Conservation (phyloP, 2,329 filamentous ascomycete species). For the Monosporascus sp. region DNA sequence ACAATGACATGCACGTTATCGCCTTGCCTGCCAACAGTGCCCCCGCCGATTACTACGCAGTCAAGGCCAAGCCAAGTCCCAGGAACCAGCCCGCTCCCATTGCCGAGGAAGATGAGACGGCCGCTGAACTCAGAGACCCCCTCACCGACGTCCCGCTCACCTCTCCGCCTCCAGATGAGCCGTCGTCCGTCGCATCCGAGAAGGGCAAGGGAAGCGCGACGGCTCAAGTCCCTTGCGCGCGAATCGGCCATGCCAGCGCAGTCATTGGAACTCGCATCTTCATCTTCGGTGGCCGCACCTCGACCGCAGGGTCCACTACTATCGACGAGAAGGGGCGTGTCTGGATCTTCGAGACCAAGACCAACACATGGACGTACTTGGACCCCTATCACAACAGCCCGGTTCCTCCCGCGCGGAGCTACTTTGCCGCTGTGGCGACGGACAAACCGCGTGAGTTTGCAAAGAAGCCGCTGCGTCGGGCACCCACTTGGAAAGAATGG, state of each 20-base stretch:
- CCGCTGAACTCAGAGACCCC: constrained; percentile 28
- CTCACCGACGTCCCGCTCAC: constrained; percentile 39
- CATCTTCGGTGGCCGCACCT: constrained; percentile 74
- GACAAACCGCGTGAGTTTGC: constrained; percentile 50
- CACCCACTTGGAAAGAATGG: constrained; percentile 50
- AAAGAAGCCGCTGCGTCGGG: constrained; percentile 28
- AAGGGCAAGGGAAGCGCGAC: constrained; percentile 36
- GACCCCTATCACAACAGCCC: constrained; percentile 47
- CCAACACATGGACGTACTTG: constrained; percentile 60
- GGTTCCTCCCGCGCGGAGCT: constrained; percentile 62
- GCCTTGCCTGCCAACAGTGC: constrained; percentile 54
- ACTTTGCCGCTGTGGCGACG: constrained; percentile 58
- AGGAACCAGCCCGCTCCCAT: constrained; percentile 19
- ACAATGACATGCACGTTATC: constrained; percentile 67
- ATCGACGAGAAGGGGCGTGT: constrained; percentile 70
- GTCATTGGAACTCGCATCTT: constrained; percentile 68
- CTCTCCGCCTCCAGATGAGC: constrained; percentile 20
- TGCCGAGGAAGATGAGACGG: constrained; percentile 24
- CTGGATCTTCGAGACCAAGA: constrained; percentile 68
- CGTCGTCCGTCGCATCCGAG: constrained; percentile 12
- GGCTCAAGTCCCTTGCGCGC: constrained; percentile 53
- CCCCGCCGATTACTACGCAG: constrained; percentile 53
- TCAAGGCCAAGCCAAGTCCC: constrained; percentile 43
- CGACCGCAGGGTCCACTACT: constrained; percentile 56
- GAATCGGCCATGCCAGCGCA: constrained; percentile 69